Base-by-base conservation (phyloP, 1,284 basidiomycete genomes). In the Anthracocystis setariae region DNA sequence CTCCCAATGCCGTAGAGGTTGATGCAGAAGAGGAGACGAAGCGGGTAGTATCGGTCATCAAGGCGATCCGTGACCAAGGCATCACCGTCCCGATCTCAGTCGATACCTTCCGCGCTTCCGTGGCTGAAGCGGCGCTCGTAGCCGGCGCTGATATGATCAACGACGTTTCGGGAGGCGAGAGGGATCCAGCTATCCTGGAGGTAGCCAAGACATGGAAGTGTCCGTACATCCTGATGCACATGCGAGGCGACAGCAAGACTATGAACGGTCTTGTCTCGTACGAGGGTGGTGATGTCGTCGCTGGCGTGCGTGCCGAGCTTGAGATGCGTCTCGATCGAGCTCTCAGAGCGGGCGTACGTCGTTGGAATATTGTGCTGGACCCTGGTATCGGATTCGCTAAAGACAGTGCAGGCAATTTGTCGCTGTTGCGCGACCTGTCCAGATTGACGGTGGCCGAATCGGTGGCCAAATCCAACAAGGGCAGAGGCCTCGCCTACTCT, bases 311-410 rank as follows among this genome's bases (percentile, higher is more conserved):
- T 5, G 77, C 84, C 0, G 96, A 98, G 83, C 86, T 98, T 1
- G 90, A 88, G 0, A 84, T 83, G 32, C 90, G 89, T 71, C 88
- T 96, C 0, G 85, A 88, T 4, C 77, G 81, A 1, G 90, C 93
- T 13, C 86, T 95, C n/a, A 86, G 86, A 15, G 90, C 90, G 0
- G 93, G 94, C 8, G 85, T 98, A 5, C 87, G 91, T 53, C 84
- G 92, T 29, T 99, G 95, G 95, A 88, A 93, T 72, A 89, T 98
- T 57, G 87, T 98, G 50, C 86, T 92, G 13, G 96, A 98, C 84
- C 93, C 95, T 0, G 95, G 96, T 0, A 86, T 98, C 49, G 95
- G 96, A 7, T 99, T 98, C 82, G 95, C 94, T 80, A 98, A 98
- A 84, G 88, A 89, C 0, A 83, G 90, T 1, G 86, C 89, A 20